A percentile compares a stretch with the other conserved stretches of the same genome.
phyloP scores from a whole-genome alignment of 1,284 basidiomycete species.

The Trametes polyzona region DNA sequence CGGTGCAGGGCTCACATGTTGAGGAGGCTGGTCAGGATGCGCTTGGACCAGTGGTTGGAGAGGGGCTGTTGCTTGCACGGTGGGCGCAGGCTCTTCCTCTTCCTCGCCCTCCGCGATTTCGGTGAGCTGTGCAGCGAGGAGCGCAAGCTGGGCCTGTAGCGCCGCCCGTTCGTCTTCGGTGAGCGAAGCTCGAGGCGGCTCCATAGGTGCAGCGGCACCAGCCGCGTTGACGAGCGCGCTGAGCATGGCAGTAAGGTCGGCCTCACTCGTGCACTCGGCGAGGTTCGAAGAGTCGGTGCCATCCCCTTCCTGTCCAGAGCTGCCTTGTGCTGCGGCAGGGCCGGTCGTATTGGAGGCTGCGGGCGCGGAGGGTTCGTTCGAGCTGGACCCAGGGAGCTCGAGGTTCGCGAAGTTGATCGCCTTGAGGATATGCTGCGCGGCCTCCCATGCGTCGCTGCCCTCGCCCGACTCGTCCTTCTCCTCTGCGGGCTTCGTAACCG shows the following conservation, averaged over 20 bases:
- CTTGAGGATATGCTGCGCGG: constrained; percentile 75
- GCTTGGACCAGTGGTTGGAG: neutral
- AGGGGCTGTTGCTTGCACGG: neutral
- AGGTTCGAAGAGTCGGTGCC: too few species aligned
- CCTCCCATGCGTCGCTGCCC: constrained; percentile 65
- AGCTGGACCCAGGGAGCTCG: constrained; percentile 37
- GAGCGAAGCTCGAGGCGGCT: constrained; percentile 26
- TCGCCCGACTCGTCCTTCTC: constrained; percentile 44
- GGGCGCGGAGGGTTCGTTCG: constrained; percentile 12
- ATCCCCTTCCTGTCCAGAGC: too few species aligned
- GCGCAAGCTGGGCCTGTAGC: constrained; percentile 63
- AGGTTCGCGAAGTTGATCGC: constrained; percentile 69
- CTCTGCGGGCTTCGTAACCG: constrained; percentile 17
- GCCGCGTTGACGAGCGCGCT: constrained; percentile 13
- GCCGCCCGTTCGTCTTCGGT: constrained; percentile 55
- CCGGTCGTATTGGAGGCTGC: neutral
- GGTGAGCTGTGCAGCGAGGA: constrained; percentile 64
- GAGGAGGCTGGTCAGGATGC: neutral
- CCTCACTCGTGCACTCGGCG: too few species aligned
- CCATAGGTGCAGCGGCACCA: constrained; percentile 1
- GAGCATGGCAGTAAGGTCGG: constrained; percentile 19
- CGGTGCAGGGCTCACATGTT: neutral
- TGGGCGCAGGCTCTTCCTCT: constrained; percentile 32
- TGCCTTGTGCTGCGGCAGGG: constrained; percentile 8
- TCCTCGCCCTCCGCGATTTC: constrained; percentile 52